A percentile compares a stretch with the other conserved stretches of the same genome.
Conservation (phyloP, 2,329 filamentous ascomycete species). For the Colletotrichum brevisporum region DNA sequence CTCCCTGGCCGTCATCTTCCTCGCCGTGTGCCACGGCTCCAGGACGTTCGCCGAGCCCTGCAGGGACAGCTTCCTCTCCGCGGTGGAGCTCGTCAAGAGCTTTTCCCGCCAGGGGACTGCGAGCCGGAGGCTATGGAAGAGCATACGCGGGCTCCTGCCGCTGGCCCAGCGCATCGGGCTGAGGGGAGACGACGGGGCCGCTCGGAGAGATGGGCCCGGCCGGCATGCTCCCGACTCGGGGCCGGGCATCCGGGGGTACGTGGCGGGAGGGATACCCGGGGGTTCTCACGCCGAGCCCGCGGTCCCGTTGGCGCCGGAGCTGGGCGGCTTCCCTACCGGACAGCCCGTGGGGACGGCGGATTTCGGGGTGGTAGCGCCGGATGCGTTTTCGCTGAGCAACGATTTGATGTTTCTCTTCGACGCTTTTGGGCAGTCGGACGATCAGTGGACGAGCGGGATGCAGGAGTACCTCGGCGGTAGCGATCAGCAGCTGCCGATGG, state of each 20-base stretch:
- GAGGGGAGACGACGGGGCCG: conserved; percentile 17
- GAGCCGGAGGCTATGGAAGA: conserved; percentile 54
- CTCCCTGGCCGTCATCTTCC: conserved; percentile 55
- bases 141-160: conserved; percentile 51
- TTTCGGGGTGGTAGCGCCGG: conserved; percentile 44
- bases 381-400: conserved; percentile 51
- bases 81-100: conserved; percentile 49
- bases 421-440: conserved; percentile 46
- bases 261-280: conserved; percentile 18
- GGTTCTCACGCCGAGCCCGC: neutral
- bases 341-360: conserved; percentile 4
- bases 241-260: neutral
- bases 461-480: conserved; percentile 11
- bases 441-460: conserved; percentile 3
- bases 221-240: neutral
- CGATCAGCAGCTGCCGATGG: conserved; percentile 22
- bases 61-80: conserved; percentile 50
- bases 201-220: neutral
- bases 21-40: conserved; percentile 61
- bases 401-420: conserved; percentile 54
- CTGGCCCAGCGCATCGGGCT: conserved; percentile 47
- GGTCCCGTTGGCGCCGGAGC: neutral
- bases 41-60: conserved; percentile 55
- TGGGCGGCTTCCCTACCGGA: neutral
- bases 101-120: conserved; percentile 50